Evolutionary conservation across 2,329 filamentous ascomycete genomes (phyloP).

Genomic region (Exophiala xenobiotica): DNA sequence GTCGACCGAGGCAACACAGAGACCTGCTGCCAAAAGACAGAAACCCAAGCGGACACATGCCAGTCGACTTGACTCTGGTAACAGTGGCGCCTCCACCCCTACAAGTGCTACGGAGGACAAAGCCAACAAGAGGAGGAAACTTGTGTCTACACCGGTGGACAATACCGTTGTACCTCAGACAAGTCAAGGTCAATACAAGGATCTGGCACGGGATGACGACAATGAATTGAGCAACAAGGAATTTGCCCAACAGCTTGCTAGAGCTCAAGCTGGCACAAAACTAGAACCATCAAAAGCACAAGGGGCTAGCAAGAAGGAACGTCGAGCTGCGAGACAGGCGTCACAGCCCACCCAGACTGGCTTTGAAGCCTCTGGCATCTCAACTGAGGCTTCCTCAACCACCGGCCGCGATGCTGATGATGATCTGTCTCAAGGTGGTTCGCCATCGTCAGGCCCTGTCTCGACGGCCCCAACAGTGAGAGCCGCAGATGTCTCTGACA

Average conservation of each 20-base stretch:
- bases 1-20: conserved; percentile 4
- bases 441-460: conserved; percentile 52
- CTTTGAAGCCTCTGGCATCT: conserved; percentile 44
- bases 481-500: conserved; percentile 76
- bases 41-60: conserved; percentile 25
- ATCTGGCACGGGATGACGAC: conserved; percentile 46
- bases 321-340: conserved; percentile 43
- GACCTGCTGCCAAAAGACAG: conserved; percentile 17
- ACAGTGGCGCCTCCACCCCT: conserved; percentile 20
- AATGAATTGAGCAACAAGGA: conserved; percentile 69
- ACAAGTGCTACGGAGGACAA: conserved; percentile 20
- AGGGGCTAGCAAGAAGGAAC: conserved; percentile 33
- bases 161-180: conserved; percentile 35
- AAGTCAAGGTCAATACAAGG: conserved; percentile 30
- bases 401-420: conserved; percentile 73
- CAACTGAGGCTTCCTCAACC: conserved; percentile 66
- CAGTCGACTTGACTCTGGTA: conserved; percentile 16
- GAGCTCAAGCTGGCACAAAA: conserved; percentile 67
- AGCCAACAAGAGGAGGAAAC: conserved; percentile 43
- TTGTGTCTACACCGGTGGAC: conserved; percentile 32
- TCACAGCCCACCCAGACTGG: conserved; percentile 53
- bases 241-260: conserved; percentile 72
- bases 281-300: conserved; percentile 42
- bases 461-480: conserved; percentile 49
- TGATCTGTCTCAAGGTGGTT: conserved; percentile 69